A percentile compares a stretch with the other conserved stretches of the same genome.
These are phyloP conservation scores for Ceratocystis harringtonii DNA, from an alignment of 2,329 filamentous ascomycete genomes.

Conservation along the genomic window DNA sequence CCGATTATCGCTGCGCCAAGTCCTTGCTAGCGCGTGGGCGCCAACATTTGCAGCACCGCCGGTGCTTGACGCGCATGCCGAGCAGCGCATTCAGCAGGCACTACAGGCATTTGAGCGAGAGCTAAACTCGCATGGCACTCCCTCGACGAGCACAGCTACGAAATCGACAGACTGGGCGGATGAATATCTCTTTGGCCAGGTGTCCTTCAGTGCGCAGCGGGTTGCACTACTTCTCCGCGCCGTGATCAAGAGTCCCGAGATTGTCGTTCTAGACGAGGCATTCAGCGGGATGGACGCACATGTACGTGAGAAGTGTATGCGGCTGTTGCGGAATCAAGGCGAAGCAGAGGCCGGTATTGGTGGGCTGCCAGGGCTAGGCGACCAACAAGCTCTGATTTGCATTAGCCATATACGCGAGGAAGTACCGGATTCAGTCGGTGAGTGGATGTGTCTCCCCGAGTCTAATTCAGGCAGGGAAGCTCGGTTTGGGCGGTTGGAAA, in stretches of 20 bases:
- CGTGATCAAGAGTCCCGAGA: slow-evolving; percentile 62
- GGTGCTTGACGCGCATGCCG: slow-evolving; percentile 39
- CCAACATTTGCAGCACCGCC: slow-evolving; percentile 69
- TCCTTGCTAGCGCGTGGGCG: slow-evolving; percentile 77
- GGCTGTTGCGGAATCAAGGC: slow-evolving; percentile 45
- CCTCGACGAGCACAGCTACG: background rate
- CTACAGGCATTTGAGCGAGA: slow-evolving; percentile 67
- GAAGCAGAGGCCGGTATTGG: slow-evolving; percentile 26
- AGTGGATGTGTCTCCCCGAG: slow-evolving; percentile 79
- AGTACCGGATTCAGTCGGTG: slow-evolving; percentile 65
- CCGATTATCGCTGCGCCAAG: slow-evolving; percentile 53
- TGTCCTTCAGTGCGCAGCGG: slow-evolving; percentile 70
- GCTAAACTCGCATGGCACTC: slow-evolving; percentile 42
- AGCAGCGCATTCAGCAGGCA: slow-evolving; percentile 46
- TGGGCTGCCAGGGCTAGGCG: slow-evolving; percentile 45
- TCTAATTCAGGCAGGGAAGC: slow-evolving; percentile 46
- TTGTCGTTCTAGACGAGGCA: slow-evolving; percentile 75
- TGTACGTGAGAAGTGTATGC: slow-evolving; percentile 72
- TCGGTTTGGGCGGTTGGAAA: slow-evolving; percentile 48
- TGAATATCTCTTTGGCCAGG: slow-evolving; percentile 51
- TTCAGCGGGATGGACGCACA: slow-evolving; percentile 73
- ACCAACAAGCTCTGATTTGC: slow-evolving; percentile 70
- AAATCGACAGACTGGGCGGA: slow-evolving; percentile 44
- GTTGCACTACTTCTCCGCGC: slow-evolving; percentile 73
- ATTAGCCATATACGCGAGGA: slow-evolving; percentile 87